These are phyloP conservation scores for Xylariales sp. DNA, from an alignment of 2,329 filamentous ascomycete genomes.

Conservation along the genomic window DNA sequence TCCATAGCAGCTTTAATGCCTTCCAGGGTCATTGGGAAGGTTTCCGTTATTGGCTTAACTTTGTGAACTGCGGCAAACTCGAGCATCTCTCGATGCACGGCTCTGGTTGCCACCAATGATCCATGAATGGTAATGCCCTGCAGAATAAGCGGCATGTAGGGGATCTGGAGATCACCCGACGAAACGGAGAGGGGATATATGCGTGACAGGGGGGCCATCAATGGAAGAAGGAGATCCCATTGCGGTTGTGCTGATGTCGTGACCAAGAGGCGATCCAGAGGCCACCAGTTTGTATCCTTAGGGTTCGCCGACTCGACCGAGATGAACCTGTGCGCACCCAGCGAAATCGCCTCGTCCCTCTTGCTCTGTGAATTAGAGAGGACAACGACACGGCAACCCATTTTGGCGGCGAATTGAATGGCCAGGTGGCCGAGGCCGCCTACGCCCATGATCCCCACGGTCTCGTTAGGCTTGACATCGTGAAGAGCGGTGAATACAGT, in stretches of 20 bases:
- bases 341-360: slow-evolving; percentile 53
- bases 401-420: slow-evolving; percentile 63
- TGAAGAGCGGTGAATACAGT: slow-evolving; percentile 33
- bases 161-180: slow-evolving; percentile 43
- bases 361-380: slow-evolving; percentile 59
- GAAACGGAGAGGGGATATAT: slow-evolving; percentile 50
- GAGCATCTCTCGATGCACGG: slow-evolving; percentile 51
- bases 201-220: slow-evolving; percentile 41
- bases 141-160: slow-evolving; percentile 45
- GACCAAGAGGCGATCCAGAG: slow-evolving; percentile 31
- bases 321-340: slow-evolving; percentile 59
- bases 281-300: slow-evolving; percentile 11
- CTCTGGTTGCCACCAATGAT: slow-evolving; percentile 45
- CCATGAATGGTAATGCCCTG: slow-evolving; percentile 53
- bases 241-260: slow-evolving; percentile 31
- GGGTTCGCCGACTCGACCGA: no score
- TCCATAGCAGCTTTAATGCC: slow-evolving; percentile 29
- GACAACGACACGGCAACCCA: slow-evolving; percentile 62
- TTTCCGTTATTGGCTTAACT: slow-evolving; percentile 49
- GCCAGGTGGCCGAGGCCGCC: slow-evolving; percentile 64
- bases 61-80: slow-evolving; percentile 51
- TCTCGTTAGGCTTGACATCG: slow-evolving; percentile 16
- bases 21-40: slow-evolving; percentile 43
- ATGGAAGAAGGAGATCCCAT: slow-evolving; percentile 28
- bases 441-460: slow-evolving; percentile 51